Base-by-base conservation (phyloP, 2,329 filamentous ascomycete species). In the Colletotrichum sp. region DNA sequence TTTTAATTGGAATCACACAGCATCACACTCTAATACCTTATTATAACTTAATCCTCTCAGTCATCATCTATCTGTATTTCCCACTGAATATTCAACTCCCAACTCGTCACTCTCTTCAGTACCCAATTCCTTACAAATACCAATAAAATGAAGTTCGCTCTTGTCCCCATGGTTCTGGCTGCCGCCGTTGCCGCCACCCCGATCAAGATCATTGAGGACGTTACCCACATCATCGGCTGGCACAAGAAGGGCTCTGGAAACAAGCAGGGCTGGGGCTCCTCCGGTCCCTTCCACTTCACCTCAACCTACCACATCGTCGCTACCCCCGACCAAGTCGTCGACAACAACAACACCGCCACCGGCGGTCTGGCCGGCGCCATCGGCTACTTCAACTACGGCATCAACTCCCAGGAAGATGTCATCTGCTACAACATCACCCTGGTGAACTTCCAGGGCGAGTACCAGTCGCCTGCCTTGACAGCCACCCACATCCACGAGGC, bases 401-500 rank as follows among this genome's bases (percentile, higher is more conserved):
- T 92, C 82, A 90, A 91, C 84, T 83, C 85, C 32, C 78, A 83
- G 26, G 82, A 85, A 36, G 82, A 87, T 69, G 78, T 84, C 68
- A 87, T 87, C 77, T 87, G 85, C 83, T 87, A 86, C 81, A 87
- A 90, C 83, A 90, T 91, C 81, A 88, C 85, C 48, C 83, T 91
- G 61, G 81, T 83, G 59, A 84, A 84, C 75, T 88, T 91, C 80
- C 83, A 83, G 26, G 89, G 89, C 69, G 82, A 87, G 4, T 91
- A 90, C 80, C 79, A 85, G 78, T 90, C 89, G 9, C 84, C 85
- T 0, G 90, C 90, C 59, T 78, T 81, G 32, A 90, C 89, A 8
- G 88, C 90, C 21, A 92, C 90, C 2, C 90, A 91, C 81, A 88
- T 91, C 77, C 89, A 91, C 82, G 83, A 91, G 81, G 89, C 83